Evolutionary conservation across 2,329 filamentous ascomycete genomes (phyloP).

Genomic region (Ophiostoma triangulosporum): DNA sequence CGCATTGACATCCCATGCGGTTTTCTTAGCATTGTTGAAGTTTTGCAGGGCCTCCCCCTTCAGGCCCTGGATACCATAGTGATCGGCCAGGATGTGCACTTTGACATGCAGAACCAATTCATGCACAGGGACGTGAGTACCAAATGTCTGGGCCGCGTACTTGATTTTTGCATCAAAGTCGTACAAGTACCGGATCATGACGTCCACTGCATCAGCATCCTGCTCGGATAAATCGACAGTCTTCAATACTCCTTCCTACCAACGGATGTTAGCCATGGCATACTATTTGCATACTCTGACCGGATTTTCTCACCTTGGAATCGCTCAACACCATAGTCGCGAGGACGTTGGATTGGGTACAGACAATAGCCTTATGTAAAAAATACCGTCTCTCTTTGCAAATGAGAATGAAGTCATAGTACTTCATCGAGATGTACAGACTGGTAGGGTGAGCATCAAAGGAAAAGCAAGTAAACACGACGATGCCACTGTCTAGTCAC

Average conservation of each 20-base stretch:
- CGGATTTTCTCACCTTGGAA: background rate
- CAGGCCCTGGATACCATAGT: too few relatives aligned
- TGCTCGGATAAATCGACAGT: background rate
- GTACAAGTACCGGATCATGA: too few relatives aligned
- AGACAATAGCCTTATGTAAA: conserved; percentile 2
- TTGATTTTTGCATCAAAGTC: too few relatives aligned
- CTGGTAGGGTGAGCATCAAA: background rate
- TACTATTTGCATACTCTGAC: background rate
- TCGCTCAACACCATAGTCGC: background rate
- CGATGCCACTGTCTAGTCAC: background rate
- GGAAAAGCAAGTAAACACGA: background rate
- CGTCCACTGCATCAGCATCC: too few relatives aligned
- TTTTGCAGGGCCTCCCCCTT: too few relatives aligned
- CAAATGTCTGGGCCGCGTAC: too few relatives aligned
- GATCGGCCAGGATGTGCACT: too few relatives aligned
- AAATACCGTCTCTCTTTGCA: background rate
- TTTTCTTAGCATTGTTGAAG: too few relatives aligned
- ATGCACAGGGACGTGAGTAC: too few relatives aligned
- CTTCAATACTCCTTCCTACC: too few relatives aligned
- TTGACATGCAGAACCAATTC: too few relatives aligned
- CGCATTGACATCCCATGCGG: too few relatives aligned
- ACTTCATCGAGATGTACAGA: background rate
- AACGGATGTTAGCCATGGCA: background rate
- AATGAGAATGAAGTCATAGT: background rate
- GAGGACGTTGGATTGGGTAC: background rate